Base-by-base conservation (phyloP, 2,329 filamentous ascomycete species). In the Hypoxylon sp. region DNA sequence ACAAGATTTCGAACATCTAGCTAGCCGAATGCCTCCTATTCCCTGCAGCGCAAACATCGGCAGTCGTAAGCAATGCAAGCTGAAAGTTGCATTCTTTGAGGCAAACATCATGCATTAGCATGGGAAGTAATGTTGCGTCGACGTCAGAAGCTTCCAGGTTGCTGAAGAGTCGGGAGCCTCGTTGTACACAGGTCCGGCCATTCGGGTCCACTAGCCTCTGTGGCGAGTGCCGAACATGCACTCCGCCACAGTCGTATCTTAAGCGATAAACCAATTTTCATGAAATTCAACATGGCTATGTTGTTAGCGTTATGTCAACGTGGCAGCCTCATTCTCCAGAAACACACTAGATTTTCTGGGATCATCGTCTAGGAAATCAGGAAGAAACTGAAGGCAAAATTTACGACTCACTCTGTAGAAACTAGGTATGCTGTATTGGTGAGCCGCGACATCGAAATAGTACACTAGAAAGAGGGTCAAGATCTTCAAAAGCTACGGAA, bases 51-150 rank as follows among this genome's bases (percentile, higher is more conserved):
- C 46, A 67, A 57, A 58, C 60, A 49, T 62, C 52, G 50, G 21
- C 52, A 64, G 57, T 60, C 63, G 69, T 64, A 48, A 59, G 50
- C 72, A 69, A 68, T 59, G 65, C 65, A 66, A 78, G 77, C 77
- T 78, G 76, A 78, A 76, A 74, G 64, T 34, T 74, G 75, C 75
- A 75, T 74, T 64, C 60, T 57, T 53, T 53, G 70, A 60, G 70
- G 70, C 67, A 70, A 66, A 65, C 45, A 45, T 49, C 48, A 70
- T 72, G 69, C 60, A 65, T 60, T 71, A 64, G 55, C 60, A 67
- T 36, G 55, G 64, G 30, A 65, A 61, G 57, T 59, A 61, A 62
- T 69, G 64, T 72, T 65, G 57, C 63, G 46, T 64, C 62, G 60
- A 14, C 58, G 58, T 59, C 48, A 41, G 58, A 60, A 63, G 36